Evolutionary conservation across 768 basidiomycete species (phyloP).

Genomic region (Suillus ampliporus): DNA sequence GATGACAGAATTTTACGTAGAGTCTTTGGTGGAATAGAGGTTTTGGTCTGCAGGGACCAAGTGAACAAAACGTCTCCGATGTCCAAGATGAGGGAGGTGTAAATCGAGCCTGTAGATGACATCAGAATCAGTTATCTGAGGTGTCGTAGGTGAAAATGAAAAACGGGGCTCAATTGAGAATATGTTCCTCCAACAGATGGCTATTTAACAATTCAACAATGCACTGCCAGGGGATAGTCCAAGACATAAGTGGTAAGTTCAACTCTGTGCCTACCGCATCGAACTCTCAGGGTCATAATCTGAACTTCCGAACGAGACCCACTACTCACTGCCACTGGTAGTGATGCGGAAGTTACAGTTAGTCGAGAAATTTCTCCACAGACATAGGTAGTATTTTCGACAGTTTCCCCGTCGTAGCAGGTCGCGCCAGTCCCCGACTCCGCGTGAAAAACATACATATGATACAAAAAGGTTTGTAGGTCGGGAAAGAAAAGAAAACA

Average conservation of each 20-base stretch:
- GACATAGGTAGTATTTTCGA: too few relatives aligned
- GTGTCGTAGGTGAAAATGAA: not conserved
- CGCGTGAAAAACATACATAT: too few relatives aligned
- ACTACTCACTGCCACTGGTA: too few relatives aligned
- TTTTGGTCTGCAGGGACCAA: constrained; percentile 55
- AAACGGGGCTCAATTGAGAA: not conserved
- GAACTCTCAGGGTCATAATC: not conserved
- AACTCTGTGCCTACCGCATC: constrained; percentile 1
- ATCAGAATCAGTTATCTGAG: constrained; percentile 4
- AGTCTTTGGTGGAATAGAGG: constrained; percentile 45
- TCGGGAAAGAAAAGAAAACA: too few relatives aligned
- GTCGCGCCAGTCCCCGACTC: too few relatives aligned
- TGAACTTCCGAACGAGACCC: too few relatives aligned
- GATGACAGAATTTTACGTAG: constrained; percentile 50
- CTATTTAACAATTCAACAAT: constrained; percentile 14
- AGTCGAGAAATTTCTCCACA: too few relatives aligned
- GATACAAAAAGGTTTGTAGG: too few relatives aligned
- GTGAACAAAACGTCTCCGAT: constrained; percentile 61
- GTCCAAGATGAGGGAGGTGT: constrained; percentile 54
- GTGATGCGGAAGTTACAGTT: too few relatives aligned
- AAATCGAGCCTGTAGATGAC: constrained; percentile 5
- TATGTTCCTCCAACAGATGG: not conserved
- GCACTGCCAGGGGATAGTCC: not conserved
- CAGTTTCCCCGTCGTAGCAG: too few relatives aligned
- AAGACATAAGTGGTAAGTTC: constrained; percentile 1